Evolutionary conservation across 2,329 filamentous ascomycete species (phyloP).

Genomic region (Lithohypha guttulata): DNA sequence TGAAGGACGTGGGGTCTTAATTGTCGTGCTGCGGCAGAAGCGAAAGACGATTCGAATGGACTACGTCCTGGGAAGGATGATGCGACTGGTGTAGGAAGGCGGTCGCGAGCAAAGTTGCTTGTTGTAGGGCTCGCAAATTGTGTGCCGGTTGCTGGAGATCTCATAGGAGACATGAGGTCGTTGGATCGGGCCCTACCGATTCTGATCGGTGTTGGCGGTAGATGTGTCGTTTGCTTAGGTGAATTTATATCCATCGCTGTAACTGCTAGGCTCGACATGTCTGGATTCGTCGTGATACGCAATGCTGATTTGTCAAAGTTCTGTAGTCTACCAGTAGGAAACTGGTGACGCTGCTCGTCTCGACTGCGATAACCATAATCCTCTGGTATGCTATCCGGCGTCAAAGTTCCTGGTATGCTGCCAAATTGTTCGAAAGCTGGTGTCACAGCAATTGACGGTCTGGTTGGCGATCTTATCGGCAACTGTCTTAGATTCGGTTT

Average conservation of each 20-base stretch:
- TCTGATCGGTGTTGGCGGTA: conserved; percentile 4
- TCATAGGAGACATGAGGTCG: conserved; percentile 16
- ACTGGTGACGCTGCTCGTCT: background rate
- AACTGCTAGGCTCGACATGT: conserved; percentile 5
- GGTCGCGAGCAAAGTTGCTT: conserved; percentile 12
- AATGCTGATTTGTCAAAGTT: conserved; percentile 1
- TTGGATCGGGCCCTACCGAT: conserved; percentile 20
- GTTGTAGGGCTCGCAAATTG: conserved; percentile 8
- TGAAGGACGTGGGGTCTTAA: conserved; percentile 8
- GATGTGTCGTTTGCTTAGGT: conserved; percentile 2
- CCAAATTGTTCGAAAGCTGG: conserved; percentile 13
- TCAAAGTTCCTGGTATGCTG: conserved; percentile 18
- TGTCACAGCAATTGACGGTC: conserved; percentile 13
- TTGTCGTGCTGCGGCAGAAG: conserved; percentile 10
- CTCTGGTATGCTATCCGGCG: conserved; percentile 20
- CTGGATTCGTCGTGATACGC: conserved; percentile 4
- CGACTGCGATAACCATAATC: conserved; percentile 14
- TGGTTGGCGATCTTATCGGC: conserved; percentile 16
- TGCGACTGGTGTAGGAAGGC: conserved; percentile 19
- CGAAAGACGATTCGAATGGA: conserved; percentile 17
- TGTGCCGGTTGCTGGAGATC: conserved; percentile 12
- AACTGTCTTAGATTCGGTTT: conserved; percentile 8
- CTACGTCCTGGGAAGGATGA: conserved; percentile 6
- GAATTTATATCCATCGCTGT: conserved; percentile 13
- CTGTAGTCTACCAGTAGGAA: background rate